phyloP scores from a whole-genome alignment of 345 rosid genomes.

The Ceriops decandra region DNA sequence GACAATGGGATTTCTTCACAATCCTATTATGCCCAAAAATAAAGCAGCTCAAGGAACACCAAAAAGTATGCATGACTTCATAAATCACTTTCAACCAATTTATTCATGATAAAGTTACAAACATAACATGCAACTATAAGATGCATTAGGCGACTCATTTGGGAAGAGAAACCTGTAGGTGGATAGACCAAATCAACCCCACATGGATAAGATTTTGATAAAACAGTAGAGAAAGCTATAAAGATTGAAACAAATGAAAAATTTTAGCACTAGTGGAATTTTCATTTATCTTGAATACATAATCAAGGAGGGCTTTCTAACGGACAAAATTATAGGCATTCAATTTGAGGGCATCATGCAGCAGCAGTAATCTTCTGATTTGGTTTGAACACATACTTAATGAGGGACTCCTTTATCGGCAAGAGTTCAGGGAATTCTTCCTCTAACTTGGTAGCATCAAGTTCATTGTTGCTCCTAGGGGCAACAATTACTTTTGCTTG shows the following conservation, averaged over 20 bases:
- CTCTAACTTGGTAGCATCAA: slow-evolving; percentile 69
- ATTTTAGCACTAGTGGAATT: background rate
- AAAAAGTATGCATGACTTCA: slow-evolving; percentile 16
- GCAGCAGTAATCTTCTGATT: slow-evolving; percentile 49
- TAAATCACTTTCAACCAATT: slow-evolving; percentile 23
- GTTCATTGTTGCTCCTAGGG: slow-evolving; percentile 95
- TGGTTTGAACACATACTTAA: slow-evolving; percentile 74
- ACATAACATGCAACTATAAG: slow-evolving; percentile 28
- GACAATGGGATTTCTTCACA: background rate
- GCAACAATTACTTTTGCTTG: slow-evolving; percentile 87
- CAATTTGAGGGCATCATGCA: slow-evolving; percentile 21
- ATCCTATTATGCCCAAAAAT: background rate
- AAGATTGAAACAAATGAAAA: slow-evolving; percentile 21
- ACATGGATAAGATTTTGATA: slow-evolving; percentile 20
- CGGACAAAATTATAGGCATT: background rate
- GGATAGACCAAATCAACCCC: slow-evolving; percentile 18
- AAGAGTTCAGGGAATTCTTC: slow-evolving; percentile 74
- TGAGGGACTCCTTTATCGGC: slow-evolving; percentile 76
- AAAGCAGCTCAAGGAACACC: background rate
- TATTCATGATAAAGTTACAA: slow-evolving; percentile 32
- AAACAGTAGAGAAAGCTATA: slow-evolving; percentile 11
- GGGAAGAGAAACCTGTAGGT: slow-evolving; percentile 10
- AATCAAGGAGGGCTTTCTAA: background rate
- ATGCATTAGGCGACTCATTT: slow-evolving; percentile 16
- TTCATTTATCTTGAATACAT: slow-evolving; percentile 3